These are phyloP conservation scores for Kickxella alabastrina DNA, from an alignment of 192 early-diverging fungal species.

Conservation along the genomic window DNA sequence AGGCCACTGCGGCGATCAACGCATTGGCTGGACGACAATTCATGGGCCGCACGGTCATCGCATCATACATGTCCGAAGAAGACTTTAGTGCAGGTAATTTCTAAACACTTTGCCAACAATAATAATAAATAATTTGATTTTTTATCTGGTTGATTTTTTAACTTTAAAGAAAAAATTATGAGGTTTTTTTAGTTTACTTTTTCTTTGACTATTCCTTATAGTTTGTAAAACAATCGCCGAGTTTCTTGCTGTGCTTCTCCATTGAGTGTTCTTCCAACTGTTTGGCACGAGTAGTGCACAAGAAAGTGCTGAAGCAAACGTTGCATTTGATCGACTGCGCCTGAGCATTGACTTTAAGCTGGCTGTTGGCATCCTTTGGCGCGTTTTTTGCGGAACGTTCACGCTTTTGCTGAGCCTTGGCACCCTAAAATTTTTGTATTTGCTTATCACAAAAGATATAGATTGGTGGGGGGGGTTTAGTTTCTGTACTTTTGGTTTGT, in stretches of 20 bases:
- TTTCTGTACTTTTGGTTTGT: too few species aligned
- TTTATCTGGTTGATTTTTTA: background rate
- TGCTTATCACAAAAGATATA: too few species aligned
- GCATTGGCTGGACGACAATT: conserved; percentile 92
- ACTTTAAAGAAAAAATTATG: background rate
- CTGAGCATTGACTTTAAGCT: conserved; percentile 74
- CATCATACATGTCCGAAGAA: conserved; percentile 74
- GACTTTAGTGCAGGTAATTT: too few species aligned
- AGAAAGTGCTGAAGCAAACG: conserved; percentile 75
- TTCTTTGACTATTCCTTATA: background rate
- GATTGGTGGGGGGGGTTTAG: too few species aligned
- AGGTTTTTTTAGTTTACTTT: too few species aligned
- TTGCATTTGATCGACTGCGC: conserved; percentile 78
- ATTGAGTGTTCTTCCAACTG: conserved; percentile 67
- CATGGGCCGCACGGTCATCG: conserved; percentile 86
- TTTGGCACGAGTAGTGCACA: conserved; percentile 72
- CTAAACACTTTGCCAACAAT: conserved; percentile 60
- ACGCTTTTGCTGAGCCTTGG: conserved; percentile 46
- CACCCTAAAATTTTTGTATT: too few species aligned
- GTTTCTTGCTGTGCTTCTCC: conserved; percentile 70
- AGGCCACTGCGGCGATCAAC: conserved; percentile 65
- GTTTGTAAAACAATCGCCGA: conserved; percentile 77
- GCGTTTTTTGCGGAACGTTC: conserved; percentile 63
- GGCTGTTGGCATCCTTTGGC: conserved; percentile 49
- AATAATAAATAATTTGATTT: conserved; percentile 52